These are phyloP conservation scores for Yamadazyma paraphyllophila DNA, from an alignment of 805 yeast genomes.

Conservation along the genomic window DNA sequence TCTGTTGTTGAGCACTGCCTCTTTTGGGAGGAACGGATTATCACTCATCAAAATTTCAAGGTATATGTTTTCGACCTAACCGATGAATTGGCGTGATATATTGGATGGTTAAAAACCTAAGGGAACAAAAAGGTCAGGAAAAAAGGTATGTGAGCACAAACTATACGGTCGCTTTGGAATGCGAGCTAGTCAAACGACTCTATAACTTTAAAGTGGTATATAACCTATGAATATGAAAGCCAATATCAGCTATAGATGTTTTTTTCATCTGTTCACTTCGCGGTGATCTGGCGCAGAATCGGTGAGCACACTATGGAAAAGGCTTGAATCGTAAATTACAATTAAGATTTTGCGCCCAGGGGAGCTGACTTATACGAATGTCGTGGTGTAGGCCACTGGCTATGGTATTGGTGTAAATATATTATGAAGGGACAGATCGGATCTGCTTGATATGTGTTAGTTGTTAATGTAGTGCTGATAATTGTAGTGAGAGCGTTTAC, in stretches of 20 bases:
- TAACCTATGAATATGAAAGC: not conserved
- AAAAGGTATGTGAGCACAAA: not conserved
- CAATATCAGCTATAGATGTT: not conserved
- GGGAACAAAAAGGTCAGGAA: too few relatives aligned
- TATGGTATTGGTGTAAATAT: too few relatives aligned
- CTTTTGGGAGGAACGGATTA: conserved; percentile 34
- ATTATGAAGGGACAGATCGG: too few relatives aligned
- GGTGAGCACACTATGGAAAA: not conserved
- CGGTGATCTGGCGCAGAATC: conserved; percentile 1
- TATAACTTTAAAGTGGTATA: not conserved
- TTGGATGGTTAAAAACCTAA: too few relatives aligned
- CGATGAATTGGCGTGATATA: not conserved
- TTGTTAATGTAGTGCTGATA: too few relatives aligned
- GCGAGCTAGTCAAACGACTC: not conserved
- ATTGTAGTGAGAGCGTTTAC: too few relatives aligned
- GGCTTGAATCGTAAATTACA: not conserved
- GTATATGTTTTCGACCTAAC: not conserved
- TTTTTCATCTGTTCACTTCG: not conserved
- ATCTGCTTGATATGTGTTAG: too few relatives aligned
- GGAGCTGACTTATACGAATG: too few relatives aligned
- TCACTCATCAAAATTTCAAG: conserved; percentile 30
- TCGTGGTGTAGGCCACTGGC: too few relatives aligned
- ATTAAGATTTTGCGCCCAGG: not conserved
- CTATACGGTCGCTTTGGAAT: not conserved
- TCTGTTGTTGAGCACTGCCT: conserved; percentile 13